Base-by-base conservation (phyloP, 139 green algal genomes). In the Yamagishiella unicocca region DNA sequence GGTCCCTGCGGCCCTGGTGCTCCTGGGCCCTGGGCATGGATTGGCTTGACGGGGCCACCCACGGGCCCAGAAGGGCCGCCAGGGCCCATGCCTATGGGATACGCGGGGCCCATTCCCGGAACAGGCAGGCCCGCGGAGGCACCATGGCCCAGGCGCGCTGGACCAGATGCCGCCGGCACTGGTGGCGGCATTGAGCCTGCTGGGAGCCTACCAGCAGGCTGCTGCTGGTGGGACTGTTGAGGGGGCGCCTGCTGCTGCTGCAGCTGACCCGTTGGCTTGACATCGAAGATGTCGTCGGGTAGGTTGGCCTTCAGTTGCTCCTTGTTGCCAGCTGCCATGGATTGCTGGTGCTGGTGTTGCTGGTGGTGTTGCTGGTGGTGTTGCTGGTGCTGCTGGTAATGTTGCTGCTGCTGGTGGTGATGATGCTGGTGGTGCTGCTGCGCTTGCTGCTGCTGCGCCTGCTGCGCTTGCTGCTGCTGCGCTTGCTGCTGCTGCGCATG, bases 211-310 rank as follows among this genome's bases (percentile, higher is more conserved):
- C 27, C 37, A 12, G 7, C 7, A n/a, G 38, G 40, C 58, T 84
- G 80, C 43, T 37, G 42, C 1, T 66, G 80, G 3, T 83, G 76
- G 10, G 40, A 58, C 58, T 24, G 12, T 1, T 70, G 78, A 2
- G 7, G 37, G 25, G 55, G 71, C 42, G 38, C 9, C 25, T 84
- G 77, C 38, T 43, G 79, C 14, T 33, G 43, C 43, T 68, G 64
- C 64, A 66, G 46, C 33, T 72, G 67, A 9, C 38, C 64, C 25
- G 62, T 2, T 45, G 85, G 85, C 77, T 90, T 90, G 27, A 72
- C 53, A 70, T 90, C 87, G 50, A 90, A 90, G 25, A 90, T 90
- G 73, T 90, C 87, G 37, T 90, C 87, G 3, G 87, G 87, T 25
- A 90, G 70, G 79, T 84, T 90, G 38, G 87, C 33, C 46, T 87